These are phyloP conservation scores for Pseudogymnoascus sp. DNA, from an alignment of 2,329 filamentous ascomycete genomes.

Conservation along the genomic window DNA sequence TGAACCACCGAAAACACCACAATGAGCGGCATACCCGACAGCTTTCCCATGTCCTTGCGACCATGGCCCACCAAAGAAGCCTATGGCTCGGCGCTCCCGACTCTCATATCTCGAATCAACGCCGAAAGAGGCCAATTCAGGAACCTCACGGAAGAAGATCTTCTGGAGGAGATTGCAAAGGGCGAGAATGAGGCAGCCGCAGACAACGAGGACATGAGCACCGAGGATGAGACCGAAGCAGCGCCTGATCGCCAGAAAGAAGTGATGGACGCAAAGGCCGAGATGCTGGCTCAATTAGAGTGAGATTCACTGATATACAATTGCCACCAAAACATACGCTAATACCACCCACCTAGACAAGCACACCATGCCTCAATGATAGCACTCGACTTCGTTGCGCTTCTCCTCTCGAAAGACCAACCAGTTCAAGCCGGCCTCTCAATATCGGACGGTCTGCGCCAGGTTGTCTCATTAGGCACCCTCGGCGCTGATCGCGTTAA, in stretches of 20 bases:
- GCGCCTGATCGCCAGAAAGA: slow-evolving; percentile 29
- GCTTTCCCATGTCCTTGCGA: slow-evolving; percentile 50
- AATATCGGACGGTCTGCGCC: slow-evolving; percentile 61
- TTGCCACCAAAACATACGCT: neutral
- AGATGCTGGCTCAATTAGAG: slow-evolving; percentile 51
- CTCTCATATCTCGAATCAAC: slow-evolving; percentile 73
- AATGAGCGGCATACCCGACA: slow-evolving; percentile 30
- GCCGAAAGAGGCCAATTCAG: slow-evolving; percentile 73
- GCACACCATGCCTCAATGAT: slow-evolving; percentile 54
- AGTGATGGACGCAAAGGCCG: slow-evolving; percentile 40
- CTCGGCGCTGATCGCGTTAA: slow-evolving; percentile 59
- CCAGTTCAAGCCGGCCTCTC: slow-evolving; percentile 61
- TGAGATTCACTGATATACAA: slow-evolving; percentile 27
- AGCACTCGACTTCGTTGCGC: slow-evolving; percentile 73
- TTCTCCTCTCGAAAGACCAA: slow-evolving; percentile 74
- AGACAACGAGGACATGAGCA: slow-evolving; percentile 36
- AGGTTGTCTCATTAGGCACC: slow-evolving; percentile 64
- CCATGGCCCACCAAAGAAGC: slow-evolving; percentile 51
- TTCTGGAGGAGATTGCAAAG: slow-evolving; percentile 58
- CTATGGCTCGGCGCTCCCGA: slow-evolving; percentile 53
- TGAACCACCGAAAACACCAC: neutral
- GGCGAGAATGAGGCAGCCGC: slow-evolving; percentile 31
- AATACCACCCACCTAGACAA: slow-evolving; percentile 27
- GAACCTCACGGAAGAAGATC: slow-evolving; percentile 62
- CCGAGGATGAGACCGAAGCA: slow-evolving; percentile 40